Evolutionary conservation across 2,329 filamentous ascomycete species (phyloP).

Genomic region (Akanthomyces lecanii): DNA sequence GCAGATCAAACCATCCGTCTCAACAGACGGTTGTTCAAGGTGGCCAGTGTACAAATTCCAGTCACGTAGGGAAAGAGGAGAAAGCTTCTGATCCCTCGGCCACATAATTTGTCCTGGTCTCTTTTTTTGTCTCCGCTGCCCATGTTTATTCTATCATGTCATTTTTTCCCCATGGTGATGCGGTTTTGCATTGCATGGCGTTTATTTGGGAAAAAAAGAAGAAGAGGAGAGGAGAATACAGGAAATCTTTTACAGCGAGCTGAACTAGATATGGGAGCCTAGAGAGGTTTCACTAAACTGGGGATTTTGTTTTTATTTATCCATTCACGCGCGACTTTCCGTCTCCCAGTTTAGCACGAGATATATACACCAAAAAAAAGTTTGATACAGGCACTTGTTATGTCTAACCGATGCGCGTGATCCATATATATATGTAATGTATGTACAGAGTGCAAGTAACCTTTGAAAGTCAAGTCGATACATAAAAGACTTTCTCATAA

Average conservation of each 20-base stretch:
- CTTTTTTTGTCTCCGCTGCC: not conserved
- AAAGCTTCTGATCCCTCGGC: too few species aligned
- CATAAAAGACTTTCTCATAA: not conserved
- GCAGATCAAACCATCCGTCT: not conserved
- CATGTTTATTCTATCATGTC: conserved; percentile 6
- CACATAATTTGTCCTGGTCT: not conserved
- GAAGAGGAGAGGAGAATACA: too few species aligned
- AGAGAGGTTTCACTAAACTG: conserved; percentile 10
- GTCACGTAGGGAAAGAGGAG: too few species aligned
- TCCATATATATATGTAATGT: not conserved
- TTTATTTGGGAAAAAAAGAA: conserved; percentile 24
- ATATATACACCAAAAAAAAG: conserved; percentile 15
- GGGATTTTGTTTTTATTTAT: not conserved
- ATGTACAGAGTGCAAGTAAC: too few species aligned
- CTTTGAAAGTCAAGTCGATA: not conserved
- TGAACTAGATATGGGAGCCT: not conserved
- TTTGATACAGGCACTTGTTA: conserved; percentile 2
- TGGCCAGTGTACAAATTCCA: not conserved
- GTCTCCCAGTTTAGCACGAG: conserved; percentile 5
- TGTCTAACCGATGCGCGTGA: not conserved
- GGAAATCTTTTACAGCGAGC: not conserved
- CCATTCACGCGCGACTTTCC: conserved; percentile 3
- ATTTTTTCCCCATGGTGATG: conserved; percentile 16
- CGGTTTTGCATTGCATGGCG: conserved; percentile 23
- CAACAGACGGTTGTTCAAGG: not conserved